Evolutionary conservation across 2,329 filamentous ascomycete species (phyloP), one percentile per base, ranked within the genome.

Genomic region (Bipolaris gigantea): DNA sequence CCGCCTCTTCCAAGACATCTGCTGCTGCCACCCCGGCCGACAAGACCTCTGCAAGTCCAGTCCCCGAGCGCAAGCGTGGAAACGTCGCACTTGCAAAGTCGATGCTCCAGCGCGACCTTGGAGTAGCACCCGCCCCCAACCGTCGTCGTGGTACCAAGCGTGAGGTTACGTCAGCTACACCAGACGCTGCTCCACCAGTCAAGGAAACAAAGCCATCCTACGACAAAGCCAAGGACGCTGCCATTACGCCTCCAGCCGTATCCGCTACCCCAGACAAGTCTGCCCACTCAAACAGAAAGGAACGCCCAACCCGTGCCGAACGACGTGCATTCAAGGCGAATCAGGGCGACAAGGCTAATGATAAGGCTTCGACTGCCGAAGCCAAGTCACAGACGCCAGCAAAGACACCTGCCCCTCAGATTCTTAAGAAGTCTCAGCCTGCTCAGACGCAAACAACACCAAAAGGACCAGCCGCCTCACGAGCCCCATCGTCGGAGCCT

Each of bases 101-200:
- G 44, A 86, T 87, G 67, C 75, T 87, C 2, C 83, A 86, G 61
- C 81, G 84, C 52, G 85, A 88, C 67, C 73, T 87, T 19, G 85
- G 85, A 11, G 75, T 87, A 13, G 76, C 76, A 27, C 57, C 61
- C 21, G 67, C 76, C 30, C 73, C 76, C n/a, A 77, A 77, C 48
- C 77, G 73, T 42, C 66, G 73, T 43, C 71, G 75, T 33, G 73
- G 73, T 15, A 71, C 69, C 54, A 78, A 72, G 56, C 72, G 72
- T 40, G 72, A 75, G 47, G 60, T 68, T 27, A 64, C 63, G 30
- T 40, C 63, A 32, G 57, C 60, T 42, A 49, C 59, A 3, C 41
- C 63, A 16, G 70, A 72, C 15, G 38, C 60, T 18, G 39, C 48
- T 8, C 36, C 64, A 2, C 66, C 58, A 48, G 53, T 62, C 39